Evolutionary conservation across 2,329 filamentous ascomycete species (phyloP).

Genomic region (Aspergillus sp.): DNA sequence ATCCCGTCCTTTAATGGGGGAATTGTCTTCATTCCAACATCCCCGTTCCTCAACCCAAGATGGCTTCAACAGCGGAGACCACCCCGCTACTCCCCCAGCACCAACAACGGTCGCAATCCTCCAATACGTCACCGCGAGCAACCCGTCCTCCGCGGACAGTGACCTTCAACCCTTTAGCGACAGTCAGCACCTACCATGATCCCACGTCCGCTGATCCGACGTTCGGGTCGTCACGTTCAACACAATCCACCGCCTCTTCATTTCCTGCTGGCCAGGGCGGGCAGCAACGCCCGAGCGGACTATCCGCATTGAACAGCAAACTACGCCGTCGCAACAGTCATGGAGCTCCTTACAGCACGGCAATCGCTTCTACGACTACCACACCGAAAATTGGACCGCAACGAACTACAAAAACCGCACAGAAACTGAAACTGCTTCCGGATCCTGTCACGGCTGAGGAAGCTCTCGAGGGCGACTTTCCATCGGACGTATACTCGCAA

Average conservation of each 20-base stretch:
- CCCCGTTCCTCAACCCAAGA: conserved; percentile 14
- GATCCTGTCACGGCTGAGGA: conserved; percentile 84
- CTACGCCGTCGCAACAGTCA: conserved; percentile 82
- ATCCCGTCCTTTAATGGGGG: conserved; percentile 15
- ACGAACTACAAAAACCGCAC: conserved; percentile 88
- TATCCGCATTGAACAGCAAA: conserved; percentile 82
- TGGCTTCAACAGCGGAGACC: conserved; percentile 40
- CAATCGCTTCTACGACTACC: conserved; percentile 40
- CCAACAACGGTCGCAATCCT: conserved; percentile 20
- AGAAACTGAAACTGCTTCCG: conserved; percentile 95
- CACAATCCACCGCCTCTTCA: conserved; percentile 35
- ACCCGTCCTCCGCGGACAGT: conserved; percentile 42
- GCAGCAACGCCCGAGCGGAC: conserved; percentile 54
- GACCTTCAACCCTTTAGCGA: conserved; percentile 48
- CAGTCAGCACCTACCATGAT: conserved; percentile 43
- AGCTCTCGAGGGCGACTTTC: conserved; percentile 80
- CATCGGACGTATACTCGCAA: conserved; percentile 93
- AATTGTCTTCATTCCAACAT: conserved; percentile 10
- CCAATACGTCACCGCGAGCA: conserved; percentile 39
- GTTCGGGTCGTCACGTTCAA: conserved; percentile 34
- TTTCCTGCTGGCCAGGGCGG: conserved; percentile 28
- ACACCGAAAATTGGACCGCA: conserved; percentile 83
- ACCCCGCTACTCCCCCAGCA: conserved; percentile 42
- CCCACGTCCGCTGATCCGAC: conserved; percentile 39
- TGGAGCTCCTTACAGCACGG: conserved; percentile 53